These are phyloP conservation scores for Fomes fomentarius DNA, from an alignment of 1,284 basidiomycete species.

Conservation along the genomic window DNA sequence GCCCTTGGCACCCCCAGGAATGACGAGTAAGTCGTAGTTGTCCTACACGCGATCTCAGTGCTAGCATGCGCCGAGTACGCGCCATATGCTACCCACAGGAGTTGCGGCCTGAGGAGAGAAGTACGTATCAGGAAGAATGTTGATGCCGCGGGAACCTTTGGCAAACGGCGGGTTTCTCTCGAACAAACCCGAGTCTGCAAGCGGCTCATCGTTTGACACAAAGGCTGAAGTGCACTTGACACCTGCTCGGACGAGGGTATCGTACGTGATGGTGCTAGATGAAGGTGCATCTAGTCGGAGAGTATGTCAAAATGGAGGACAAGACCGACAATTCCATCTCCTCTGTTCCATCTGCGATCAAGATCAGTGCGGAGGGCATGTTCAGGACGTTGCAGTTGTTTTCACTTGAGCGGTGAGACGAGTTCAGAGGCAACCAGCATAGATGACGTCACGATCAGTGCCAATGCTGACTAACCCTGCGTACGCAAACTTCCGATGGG, in stretches of 20 bases:
- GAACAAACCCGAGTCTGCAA: conserved; percentile 7
- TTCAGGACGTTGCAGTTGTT: too few relatives aligned
- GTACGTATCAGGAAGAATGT: conserved; percentile 68
- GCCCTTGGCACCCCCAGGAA: conserved; percentile 84
- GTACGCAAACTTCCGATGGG: background rate
- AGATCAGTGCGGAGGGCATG: conserved; percentile 68
- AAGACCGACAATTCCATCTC: conserved; percentile 83
- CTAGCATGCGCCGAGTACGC: background rate
- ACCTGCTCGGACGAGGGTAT: conserved; percentile 78
- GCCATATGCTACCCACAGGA: conserved; percentile 20
- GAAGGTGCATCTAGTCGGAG: background rate
- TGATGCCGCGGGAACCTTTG: conserved; percentile 74
- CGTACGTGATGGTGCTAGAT: conserved; percentile 74
- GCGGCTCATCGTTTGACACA: conserved; percentile 45
- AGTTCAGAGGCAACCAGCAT: background rate
- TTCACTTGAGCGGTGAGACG: background rate
- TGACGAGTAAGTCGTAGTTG: conserved; percentile 69
- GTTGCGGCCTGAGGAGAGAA: conserved; percentile 45
- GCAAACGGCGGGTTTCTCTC: conserved; percentile 44
- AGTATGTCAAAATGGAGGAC: background rate
- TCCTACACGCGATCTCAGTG: conserved; percentile 39
- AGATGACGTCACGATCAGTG: conserved; percentile 7
- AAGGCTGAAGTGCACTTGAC: conserved; percentile 67
- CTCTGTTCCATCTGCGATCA: conserved; percentile 90
- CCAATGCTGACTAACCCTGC: background rate